A percentile compares a stretch with the other conserved stretches of the same genome.
Evolutionary conservation across 805 yeast genomes (phyloP).

Genomic region (Myxozyma geophila): DNA sequence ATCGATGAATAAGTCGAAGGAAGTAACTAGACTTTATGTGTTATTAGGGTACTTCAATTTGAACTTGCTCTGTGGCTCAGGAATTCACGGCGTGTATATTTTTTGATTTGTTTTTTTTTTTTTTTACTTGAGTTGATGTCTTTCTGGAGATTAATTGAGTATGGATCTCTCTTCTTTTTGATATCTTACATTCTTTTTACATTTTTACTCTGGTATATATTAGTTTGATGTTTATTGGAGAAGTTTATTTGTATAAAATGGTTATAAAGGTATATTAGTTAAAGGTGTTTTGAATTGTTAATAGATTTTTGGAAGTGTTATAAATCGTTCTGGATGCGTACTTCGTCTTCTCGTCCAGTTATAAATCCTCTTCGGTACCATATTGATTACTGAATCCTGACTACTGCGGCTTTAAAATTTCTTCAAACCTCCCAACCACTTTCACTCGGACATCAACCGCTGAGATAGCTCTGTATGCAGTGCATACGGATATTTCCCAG

Average conservation of each 20-base stretch:
- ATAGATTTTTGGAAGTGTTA: not conserved
- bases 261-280: not conserved
- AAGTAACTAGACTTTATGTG: not conserved
- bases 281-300: not conserved
- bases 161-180: not conserved
- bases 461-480: not conserved
- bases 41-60: not conserved
- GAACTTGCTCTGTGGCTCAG: not conserved
- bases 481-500: not conserved
- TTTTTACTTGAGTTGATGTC: not conserved
- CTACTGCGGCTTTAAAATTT: not conserved
- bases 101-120: too few relatives aligned
- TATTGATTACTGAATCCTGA: not conserved
- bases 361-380: too few relatives aligned
- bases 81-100: not conserved
- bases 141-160: not conserved
- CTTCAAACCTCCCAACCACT: not conserved
- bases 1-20: slow-evolving; percentile 8
- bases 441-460: not conserved
- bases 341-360: too few relatives aligned
- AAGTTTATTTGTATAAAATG: not conserved
- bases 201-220: not conserved
- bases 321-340: too few relatives aligned
- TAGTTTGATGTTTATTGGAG: too few relatives aligned
- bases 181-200: not conserved